Evolutionary conservation across 225 moss, liverwort and hornwort species (phyloP).

Genomic region (Marchantia paleacea): DNA sequence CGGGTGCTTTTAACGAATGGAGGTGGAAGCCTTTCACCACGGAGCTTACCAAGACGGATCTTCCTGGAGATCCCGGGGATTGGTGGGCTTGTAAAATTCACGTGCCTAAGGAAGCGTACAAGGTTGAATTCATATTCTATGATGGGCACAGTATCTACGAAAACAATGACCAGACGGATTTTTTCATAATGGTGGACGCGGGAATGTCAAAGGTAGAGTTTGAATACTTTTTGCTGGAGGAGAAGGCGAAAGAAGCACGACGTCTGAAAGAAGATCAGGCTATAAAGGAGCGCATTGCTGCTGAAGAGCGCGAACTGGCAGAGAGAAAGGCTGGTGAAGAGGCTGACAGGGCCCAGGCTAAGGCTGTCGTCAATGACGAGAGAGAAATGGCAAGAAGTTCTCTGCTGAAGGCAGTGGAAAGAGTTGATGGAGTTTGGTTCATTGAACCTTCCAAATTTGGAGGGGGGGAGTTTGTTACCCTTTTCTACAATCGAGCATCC

Average conservation of each 20-base stretch:
- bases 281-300: conserved; percentile 27
- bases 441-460: conserved; percentile 37
- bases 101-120: conserved; percentile 35
- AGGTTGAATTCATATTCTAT: conserved; percentile 41
- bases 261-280: conserved; percentile 33
- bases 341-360: conserved; percentile 34
- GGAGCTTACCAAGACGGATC: conserved; percentile 31
- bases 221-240: conserved; percentile 33
- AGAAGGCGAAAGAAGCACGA: conserved; percentile 25
- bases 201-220: conserved; percentile 40
- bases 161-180: conserved; percentile 34
- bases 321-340: conserved; percentile 30
- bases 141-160: conserved; percentile 36
- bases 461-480: conserved; percentile 23
- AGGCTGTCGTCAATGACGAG: conserved; percentile 24
- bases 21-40: conserved; percentile 33
- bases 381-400: conserved; percentile 23
- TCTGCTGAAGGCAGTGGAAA: conserved; percentile 33
- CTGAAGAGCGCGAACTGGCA: conserved; percentile 21
- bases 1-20: conserved; percentile 42
- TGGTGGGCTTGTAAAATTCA: conserved; percentile 42
- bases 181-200: conserved; percentile 29
- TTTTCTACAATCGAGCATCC: conserved; percentile 37
- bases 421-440: conserved; percentile 39
- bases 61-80: conserved; percentile 34